Base-by-base conservation (phyloP, 169 alveolate genomes). In the Plasmodium inui region DNA sequence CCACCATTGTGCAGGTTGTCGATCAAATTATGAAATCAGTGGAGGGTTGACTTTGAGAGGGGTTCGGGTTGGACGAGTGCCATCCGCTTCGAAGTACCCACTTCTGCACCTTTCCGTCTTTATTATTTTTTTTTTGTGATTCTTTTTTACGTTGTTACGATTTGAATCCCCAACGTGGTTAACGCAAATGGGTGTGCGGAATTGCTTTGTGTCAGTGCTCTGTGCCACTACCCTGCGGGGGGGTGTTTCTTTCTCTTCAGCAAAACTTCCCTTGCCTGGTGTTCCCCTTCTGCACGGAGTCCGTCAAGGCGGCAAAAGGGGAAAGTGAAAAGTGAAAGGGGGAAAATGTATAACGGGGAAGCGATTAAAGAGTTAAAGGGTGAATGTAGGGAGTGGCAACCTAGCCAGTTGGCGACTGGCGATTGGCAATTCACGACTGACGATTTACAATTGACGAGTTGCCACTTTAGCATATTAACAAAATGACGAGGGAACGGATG, bases 1-100 rank as follows among this genome's bases (percentile, higher is more conserved):
- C 94, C 61, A 79, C 91, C 3, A 50, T 89, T 79, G 90, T 89
- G 12, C 94, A 89, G 76, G 94, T 89, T 3, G 53, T 89, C 26
- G 94, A 89, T 32, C 94, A 89, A 32, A 89, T 89, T 39, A 89
- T 89, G 94, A 89, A 89, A 32, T 67, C 94, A 7, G 72, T 89
- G 26, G 91, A 89, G 26, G 32, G 85, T 4, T 57, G 55, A 61
- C 26, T 12, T 46, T 10, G 39, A 3, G 44, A 1, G 12, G 34
- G 32, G 41, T 4, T 28, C n/a, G n/a, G n/a, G n/a, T n/a, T n/a
- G n/a, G 30, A 1, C 0, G 22, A 7, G 46, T 9, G 57, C 22
- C 17, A 46, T 10, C 57, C n/a, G 5, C 17, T 12, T 0, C 12
- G n/a, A 12, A 46, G 57, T 46, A 10, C n/a, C 4, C 57, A 2